A percentile compares a stretch with the other conserved stretches of the same genome.
Conservation (phyloP, 148 eudicot genomes). For the Vaccinium vitisidaea region DNA sequence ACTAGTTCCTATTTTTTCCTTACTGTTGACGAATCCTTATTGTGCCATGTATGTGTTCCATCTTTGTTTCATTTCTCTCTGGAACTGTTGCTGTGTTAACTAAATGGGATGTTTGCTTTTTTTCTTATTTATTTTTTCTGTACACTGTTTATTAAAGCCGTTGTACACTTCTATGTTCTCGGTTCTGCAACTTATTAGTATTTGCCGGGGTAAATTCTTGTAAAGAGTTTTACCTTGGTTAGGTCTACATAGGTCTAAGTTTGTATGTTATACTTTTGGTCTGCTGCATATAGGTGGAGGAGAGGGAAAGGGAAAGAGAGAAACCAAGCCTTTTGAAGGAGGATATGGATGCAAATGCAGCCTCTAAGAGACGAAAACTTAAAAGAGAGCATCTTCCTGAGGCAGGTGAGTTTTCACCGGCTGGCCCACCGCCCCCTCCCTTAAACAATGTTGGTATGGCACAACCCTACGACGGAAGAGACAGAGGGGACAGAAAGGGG, state of each 20-base stretch:
- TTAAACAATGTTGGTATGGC: conserved; percentile 41
- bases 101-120: not conserved
- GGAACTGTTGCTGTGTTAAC: not conserved
- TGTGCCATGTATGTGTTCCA: not conserved
- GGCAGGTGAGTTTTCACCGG: conserved; percentile 88
- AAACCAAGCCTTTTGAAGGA: conserved; percentile 59
- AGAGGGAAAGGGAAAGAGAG: conserved; percentile 75
- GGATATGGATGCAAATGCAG: conserved; percentile 67
- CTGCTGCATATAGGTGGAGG: conserved; percentile 57
- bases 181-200: not conserved
- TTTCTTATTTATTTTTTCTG: not conserved
- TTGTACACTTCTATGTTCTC: not conserved
- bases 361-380: conserved; percentile 82
- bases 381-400: conserved; percentile 79
- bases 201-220: not conserved
- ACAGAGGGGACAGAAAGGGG: conserved; percentile 80
- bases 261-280: not conserved
- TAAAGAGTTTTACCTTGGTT: not conserved
- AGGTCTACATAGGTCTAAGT: not conserved
- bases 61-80: not conserved
- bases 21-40: not conserved
- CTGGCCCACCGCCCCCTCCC: conserved; percentile 53
- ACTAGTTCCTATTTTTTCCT: conserved; percentile 1
- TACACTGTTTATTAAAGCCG: not conserved
- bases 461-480: conserved; percentile 78